phyloP scores from a whole-genome alignment of 139 green algal species.

The Trebouxia sp. region DNA sequence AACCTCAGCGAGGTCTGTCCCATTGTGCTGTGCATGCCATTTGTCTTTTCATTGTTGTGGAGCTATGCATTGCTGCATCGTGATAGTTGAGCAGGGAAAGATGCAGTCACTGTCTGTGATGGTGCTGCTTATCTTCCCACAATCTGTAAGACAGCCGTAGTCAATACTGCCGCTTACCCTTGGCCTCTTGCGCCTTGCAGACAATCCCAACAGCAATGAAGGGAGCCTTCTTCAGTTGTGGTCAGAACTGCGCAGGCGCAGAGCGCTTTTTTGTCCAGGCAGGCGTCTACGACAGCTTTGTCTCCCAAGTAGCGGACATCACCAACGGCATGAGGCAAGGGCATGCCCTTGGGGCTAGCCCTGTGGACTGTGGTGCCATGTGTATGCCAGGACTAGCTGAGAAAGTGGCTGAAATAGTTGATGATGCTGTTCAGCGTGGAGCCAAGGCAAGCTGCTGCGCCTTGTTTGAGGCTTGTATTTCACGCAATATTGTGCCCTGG shows the following conservation, averaged over 20 bases:
- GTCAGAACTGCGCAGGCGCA: slow-evolving; percentile 95
- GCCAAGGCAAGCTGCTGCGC: slow-evolving; percentile 53
- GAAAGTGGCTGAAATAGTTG: slow-evolving; percentile 85
- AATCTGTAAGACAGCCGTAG: no score
- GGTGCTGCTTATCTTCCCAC: no score
- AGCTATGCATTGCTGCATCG: neutral
- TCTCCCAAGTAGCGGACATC: slow-evolving; percentile 28
- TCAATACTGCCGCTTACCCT: no score
- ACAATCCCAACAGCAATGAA: slow-evolving; percentile 82
- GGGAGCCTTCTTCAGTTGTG: slow-evolving; percentile 89
- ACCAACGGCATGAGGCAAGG: slow-evolving; percentile 43
- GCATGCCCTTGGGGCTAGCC: slow-evolving; percentile 33
- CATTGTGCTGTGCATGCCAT: no score
- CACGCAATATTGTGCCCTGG: no score
- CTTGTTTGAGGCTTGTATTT: no score
- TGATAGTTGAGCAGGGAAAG: no score
- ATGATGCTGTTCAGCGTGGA: slow-evolving; percentile 86
- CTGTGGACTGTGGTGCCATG: slow-evolving; percentile 86
- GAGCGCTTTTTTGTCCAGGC: slow-evolving; percentile 95
- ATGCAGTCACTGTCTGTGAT: no score
- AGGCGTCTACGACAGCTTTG: slow-evolving; percentile 52
- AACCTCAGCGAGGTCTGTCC: slow-evolving; percentile 76
- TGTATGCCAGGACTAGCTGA: slow-evolving; percentile 90
- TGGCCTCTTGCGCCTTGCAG: slow-evolving; percentile 44
- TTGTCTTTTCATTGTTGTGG: no score